Conservation (phyloP, 148 eudicot genomes). For the Camellia japonica region DNA sequence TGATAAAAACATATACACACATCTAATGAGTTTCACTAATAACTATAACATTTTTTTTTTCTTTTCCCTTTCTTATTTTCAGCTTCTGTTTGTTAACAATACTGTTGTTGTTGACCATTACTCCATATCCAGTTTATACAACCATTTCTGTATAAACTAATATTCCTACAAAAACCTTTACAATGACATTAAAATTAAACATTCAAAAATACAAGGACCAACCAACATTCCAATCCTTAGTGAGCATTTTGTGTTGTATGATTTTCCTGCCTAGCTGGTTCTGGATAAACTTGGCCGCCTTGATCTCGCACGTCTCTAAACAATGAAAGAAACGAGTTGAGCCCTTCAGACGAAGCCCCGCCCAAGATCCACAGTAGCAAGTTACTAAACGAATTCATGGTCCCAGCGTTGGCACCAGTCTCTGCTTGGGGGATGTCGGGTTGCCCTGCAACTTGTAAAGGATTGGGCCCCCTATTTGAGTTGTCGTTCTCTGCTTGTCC, state of each 20-base stretch:
- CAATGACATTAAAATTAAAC: no score
- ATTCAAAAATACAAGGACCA: background rate
- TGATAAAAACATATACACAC: no score
- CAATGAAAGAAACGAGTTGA: constrained; percentile 84
- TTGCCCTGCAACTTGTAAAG: constrained; percentile 48
- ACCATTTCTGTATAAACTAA: background rate
- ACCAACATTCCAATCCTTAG: constrained; percentile 10
- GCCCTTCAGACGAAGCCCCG: constrained; percentile 90
- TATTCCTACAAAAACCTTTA: background rate
- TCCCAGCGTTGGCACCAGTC: constrained; percentile 62
- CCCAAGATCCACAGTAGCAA: constrained; percentile 84
- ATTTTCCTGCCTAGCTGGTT: constrained; percentile 49
- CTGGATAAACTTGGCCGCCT: constrained; percentile 63
- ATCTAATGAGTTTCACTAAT: no score
- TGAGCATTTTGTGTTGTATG: constrained; percentile 33
- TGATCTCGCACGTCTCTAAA: constrained; percentile 87
- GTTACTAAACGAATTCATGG: constrained; percentile 82
- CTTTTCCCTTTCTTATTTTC: no score
- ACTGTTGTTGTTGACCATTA: no score
- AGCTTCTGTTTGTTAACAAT: no score
- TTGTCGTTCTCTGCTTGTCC: constrained; percentile 33
- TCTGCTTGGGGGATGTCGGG: constrained; percentile 55
- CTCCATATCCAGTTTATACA: no score
- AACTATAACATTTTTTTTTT: no score
- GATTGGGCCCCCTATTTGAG: constrained; percentile 39